A percentile compares a stretch with the other conserved stretches of the same genome.
Conservation (phyloP, 352 stramenopile species). For the Globisporangium megalacanthum region DNA sequence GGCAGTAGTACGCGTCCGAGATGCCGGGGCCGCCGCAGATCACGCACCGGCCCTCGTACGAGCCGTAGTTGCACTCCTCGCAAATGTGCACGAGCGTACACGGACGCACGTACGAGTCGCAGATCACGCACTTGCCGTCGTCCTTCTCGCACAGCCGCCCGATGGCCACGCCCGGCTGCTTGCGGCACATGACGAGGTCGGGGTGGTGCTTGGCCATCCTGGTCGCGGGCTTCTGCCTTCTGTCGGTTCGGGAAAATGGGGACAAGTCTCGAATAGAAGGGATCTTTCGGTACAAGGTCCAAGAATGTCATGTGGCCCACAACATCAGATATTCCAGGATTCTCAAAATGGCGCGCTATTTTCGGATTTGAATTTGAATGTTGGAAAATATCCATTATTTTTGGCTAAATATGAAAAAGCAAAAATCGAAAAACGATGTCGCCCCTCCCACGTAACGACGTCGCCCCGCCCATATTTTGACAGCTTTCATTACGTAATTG, state of each 20-base stretch:
- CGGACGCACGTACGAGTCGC: slow-evolving; percentile 98
- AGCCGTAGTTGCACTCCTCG: slow-evolving; percentile 99
- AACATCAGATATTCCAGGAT: too few relatives aligned
- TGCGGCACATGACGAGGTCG: slow-evolving; percentile 99
- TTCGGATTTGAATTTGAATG: background rate
- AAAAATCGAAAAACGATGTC: background rate
- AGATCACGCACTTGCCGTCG: slow-evolving; percentile 99
- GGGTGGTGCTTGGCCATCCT: slow-evolving; percentile 99
- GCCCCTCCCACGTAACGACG: background rate
- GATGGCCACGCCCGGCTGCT: slow-evolving; percentile 97
- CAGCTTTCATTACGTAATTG: background rate
- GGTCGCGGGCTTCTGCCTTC: background rate
- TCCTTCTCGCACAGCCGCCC: slow-evolving; percentile 98
- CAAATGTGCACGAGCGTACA: slow-evolving; percentile 97
- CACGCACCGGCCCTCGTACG: slow-evolving; percentile 94
- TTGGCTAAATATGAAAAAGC: background rate
- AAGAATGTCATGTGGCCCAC: too few relatives aligned
- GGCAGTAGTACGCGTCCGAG: slow-evolving; percentile 99
- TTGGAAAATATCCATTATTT: background rate
- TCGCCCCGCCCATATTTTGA: background rate
- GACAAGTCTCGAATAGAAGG: too few relatives aligned
- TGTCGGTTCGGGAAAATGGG: too few relatives aligned
- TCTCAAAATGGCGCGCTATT: too few relatives aligned
- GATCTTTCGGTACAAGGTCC: too few relatives aligned
- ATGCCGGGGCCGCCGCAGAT: slow-evolving; percentile 97